Base-by-base conservation (phyloP, 371 early-diverging fungal genomes). In the Mortierella sp. region DNA sequence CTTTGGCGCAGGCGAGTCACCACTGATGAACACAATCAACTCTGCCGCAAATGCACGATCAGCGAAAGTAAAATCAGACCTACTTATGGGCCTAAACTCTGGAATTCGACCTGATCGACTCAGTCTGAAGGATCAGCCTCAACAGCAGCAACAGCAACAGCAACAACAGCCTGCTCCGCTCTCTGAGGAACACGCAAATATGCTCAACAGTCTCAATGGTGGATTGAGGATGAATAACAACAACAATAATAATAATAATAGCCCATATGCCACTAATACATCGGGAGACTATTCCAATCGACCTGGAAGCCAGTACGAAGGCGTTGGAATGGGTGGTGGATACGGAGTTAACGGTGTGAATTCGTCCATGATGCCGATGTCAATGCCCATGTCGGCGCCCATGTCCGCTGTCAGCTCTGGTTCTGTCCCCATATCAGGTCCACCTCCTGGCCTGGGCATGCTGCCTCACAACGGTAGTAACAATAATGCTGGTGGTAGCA, bases 1-100 rank as follows among this genome's bases (percentile, higher is more conserved):
- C 19, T 77, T 77, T 64, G 72, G 77, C 3, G 56, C 64, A 19
- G 77, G 77, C 6, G 77, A 77, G 49, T 72, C 77, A 17, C 73
- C 79, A 17, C 58, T 73, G 65, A 56, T 76, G 70, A 77, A 72
- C 45, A 66, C 66, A 17, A 73, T 68, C 35, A 74, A 74, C 56
- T 54, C 75, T 13, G 66, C 77, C 0, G 67, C 77, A 2, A 59
- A 64, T 13, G 69, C 77, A 0, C 63, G 77, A 32, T 66, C 77
- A 10, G 77, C 77, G 29, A 77, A 77, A 28, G 77, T 77, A 45
- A 77, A 77, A 51, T 77, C 77, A 13, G 77, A 77, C 26, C 54
- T 77, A 49, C 51, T 77, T 37, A 71, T 77, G 72, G 77, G 77
- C 5, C 61, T 77, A 19, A 77, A 77, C 42, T 34, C 61, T 12